These are phyloP conservation scores for Trichosporon sp. DNA, from an alignment of 1,284 basidiomycete species.

Conservation along the genomic window DNA sequence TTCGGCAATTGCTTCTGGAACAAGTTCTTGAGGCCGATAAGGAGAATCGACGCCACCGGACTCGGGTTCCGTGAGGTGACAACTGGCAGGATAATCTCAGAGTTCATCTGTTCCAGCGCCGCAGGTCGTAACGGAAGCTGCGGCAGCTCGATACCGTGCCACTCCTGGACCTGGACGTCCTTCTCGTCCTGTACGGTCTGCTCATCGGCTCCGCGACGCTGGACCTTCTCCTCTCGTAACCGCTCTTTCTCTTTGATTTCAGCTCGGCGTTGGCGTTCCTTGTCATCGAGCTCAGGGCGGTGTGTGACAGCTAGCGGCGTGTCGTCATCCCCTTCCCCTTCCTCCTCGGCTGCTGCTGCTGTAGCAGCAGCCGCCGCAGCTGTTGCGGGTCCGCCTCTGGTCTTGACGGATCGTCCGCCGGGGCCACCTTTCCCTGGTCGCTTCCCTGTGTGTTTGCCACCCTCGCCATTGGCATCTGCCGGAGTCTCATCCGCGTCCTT, in stretches of 20 bases:
- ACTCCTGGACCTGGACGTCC: slow-evolving; percentile 38
- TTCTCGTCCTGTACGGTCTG: slow-evolving; percentile 12
- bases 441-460: slow-evolving; percentile 19
- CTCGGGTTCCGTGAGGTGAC: slow-evolving; percentile 74
- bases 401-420: slow-evolving; percentile 21
- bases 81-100: slow-evolving; percentile 77
- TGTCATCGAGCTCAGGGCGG: slow-evolving; percentile 39
- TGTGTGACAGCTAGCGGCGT: slow-evolving; percentile 31
- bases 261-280: slow-evolving; percentile 51
- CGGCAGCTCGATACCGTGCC: slow-evolving; percentile 45
- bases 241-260: slow-evolving; percentile 56
- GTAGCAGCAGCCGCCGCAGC: not conserved
- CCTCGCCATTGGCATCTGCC: slow-evolving; percentile 15
- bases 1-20: slow-evolving; percentile 98
- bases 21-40: slow-evolving; percentile 91
- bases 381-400: slow-evolving; percentile 22
- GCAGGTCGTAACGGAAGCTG: slow-evolving; percentile 59
- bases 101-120: slow-evolving; percentile 72
- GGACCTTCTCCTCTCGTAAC: slow-evolving; percentile 65
- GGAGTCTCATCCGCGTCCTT: slow-evolving; percentile 10
- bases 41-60: slow-evolving; percentile 72
- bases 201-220: slow-evolving; percentile 61
- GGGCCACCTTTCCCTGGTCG: slow-evolving; percentile 22
- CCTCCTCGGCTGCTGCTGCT: slow-evolving; percentile 15
- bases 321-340: slow-evolving; percentile 36